Evolutionary conservation across 192 early-diverging fungal species (phyloP), one percentile per base, ranked within the genome.

Genomic region (Geranomyces michiganensis): DNA sequence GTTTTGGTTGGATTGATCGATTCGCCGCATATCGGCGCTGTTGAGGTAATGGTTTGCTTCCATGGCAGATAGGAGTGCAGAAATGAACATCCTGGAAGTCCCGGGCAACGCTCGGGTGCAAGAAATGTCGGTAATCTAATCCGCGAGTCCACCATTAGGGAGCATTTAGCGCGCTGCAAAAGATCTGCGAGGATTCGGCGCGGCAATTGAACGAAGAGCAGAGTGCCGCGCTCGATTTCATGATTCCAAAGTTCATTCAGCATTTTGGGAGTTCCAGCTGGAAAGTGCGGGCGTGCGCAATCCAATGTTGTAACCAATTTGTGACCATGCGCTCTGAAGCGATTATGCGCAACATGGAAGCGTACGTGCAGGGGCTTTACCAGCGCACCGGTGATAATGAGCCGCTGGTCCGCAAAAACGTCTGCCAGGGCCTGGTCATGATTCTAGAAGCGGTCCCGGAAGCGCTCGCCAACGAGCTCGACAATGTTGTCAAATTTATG

Each of bases 121-220:
- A n/a, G n/a, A n/a, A n/a, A n/a, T n/a, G n/a, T n/a, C n/a, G n/a
- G n/a, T n/a, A n/a, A n/a, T n/a, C n/a, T 41, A 41, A 41, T 3
- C 36, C 36, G 36, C 10, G 3, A 41, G 3, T 41, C n/a, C n/a
- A 41, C 10, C 10, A 56, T 9, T 70, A 92, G 91, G 90, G 91
- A 53, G 85, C 92, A 19, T 93, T 95, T 76, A 87, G 90, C 63
- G 92, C 94, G 13, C 75, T 99, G 70, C 84, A 88, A 79, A 95
- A 96, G 81, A 93, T 99, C 71, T 99, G 97, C 80, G 96, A 99
- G 77, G 97, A 98, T 73, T 93, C 88, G 48, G 81, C 90, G 62
- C 84, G 82, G 19, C 89, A 92, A 41, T 85, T 99, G 32, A 91
- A 95, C 56, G 79, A 87, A 51, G 84, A 87, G 48, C 92, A 94